phyloP scores from a whole-genome alignment of 176 grass and related monocot genomes.

The Eremochloa ophiuroides region DNA sequence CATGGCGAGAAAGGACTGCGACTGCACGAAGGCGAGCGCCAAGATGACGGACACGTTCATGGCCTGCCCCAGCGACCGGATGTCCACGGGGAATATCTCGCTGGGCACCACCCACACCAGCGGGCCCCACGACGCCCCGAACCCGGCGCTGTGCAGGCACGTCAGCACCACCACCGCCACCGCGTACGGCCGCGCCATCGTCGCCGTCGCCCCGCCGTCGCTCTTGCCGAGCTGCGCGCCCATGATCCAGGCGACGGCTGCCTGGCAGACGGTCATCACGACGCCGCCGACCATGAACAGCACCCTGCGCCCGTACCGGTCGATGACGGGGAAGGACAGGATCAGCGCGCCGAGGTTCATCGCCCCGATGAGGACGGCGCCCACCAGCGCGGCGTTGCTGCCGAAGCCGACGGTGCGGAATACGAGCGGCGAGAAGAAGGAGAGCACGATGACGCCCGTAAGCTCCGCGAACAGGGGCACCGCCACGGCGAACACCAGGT shows the following conservation, averaged over 20 bases:
- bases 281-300: constrained; percentile 49
- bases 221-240: constrained; percentile 19
- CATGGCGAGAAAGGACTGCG: constrained; percentile 81
- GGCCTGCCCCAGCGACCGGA: constrained; percentile 65
- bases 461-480: constrained; percentile 72
- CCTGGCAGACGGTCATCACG: constrained; percentile 45
- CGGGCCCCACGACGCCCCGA: constrained; percentile 72
- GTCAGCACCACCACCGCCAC: constrained; percentile 48
- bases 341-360: constrained; percentile 28
- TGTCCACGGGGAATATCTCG: constrained; percentile 76
- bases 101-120: constrained; percentile 58
- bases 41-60: constrained; percentile 60
- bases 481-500: constrained; percentile 63
- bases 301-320: constrained; percentile 44
- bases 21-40: constrained; percentile 62
- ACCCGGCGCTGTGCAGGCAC: constrained; percentile 48
- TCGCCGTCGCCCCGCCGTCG: no score
- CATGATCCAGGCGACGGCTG: constrained; percentile 52
- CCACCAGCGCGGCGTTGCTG: constrained; percentile 60
- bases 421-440: constrained; percentile 72
- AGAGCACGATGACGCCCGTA: constrained; percentile 56
- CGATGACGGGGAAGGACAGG: constrained; percentile 30
- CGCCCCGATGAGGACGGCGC: constrained; percentile 43
- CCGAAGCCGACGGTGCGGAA: constrained; percentile 78
- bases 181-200: constrained; percentile 30